A percentile compares a stretch with the other conserved stretches of the same genome.
phyloP scores from a whole-genome alignment of 495 filamentous ascomycete species.

The Staphylotrichum longicolle region DNA sequence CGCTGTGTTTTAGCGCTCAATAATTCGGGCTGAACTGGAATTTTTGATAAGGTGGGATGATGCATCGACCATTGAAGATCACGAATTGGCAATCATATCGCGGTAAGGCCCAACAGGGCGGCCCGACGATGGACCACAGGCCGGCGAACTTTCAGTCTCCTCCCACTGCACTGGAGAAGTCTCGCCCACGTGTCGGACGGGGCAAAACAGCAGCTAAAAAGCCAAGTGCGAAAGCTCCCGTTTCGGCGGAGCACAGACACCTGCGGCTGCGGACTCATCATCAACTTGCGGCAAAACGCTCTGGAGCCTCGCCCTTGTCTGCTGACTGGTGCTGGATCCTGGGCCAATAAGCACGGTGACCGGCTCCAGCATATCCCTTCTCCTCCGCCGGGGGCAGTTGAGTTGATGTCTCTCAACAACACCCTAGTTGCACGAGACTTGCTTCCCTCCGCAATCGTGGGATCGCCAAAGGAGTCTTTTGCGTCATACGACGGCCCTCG shows the following conservation, averaged over 20 bases:
- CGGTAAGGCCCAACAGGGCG: conserved; percentile 13
- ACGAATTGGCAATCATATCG: conserved; percentile 13
- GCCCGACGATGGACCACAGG: conserved; percentile 1
- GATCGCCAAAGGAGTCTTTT: background rate
- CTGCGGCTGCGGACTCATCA: conserved; percentile 10
- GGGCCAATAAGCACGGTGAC: background rate
- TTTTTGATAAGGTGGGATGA: background rate
- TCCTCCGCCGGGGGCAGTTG: background rate
- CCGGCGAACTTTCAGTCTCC: no score
- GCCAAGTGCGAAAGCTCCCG: background rate
- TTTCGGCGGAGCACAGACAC: conserved; percentile 17
- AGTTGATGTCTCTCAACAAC: background rate
- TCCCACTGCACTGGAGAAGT: conserved; percentile 2
- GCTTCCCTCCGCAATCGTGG: no score
- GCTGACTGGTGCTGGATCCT: conserved; percentile 4
- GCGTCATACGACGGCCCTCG: background rate
- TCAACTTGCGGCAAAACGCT: conserved; percentile 26
- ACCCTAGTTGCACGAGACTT: background rate
- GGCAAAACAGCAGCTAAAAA: background rate
- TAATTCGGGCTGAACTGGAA: background rate
- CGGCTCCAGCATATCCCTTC: background rate
- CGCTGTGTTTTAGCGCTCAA: conserved; percentile 15
- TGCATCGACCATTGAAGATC: conserved; percentile 16
- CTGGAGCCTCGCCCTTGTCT: conserved; percentile 18
- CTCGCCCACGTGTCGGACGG: conserved; percentile 24